These are phyloP conservation scores for Penicillium arizonense DNA, from an alignment of 495 filamentous ascomycete genomes.

Conservation along the genomic window DNA sequence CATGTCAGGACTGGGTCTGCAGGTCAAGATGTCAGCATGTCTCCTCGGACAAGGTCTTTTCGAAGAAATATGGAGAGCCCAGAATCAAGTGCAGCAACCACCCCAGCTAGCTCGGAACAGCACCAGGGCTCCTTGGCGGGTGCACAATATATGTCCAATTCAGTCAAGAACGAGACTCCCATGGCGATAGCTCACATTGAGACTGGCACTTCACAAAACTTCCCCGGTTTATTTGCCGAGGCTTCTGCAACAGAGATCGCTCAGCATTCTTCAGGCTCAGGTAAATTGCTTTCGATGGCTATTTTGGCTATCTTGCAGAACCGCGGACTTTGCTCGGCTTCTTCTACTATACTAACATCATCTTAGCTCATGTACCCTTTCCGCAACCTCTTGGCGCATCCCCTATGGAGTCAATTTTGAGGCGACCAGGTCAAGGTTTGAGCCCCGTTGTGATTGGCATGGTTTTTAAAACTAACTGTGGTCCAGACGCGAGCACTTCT, in stretches of 20 bases:
- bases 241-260: neutral
- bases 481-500: conserved; percentile 50
- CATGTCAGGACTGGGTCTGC: conserved; percentile 46
- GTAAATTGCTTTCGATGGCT: neutral
- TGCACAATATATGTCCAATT: neutral
- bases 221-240: neutral
- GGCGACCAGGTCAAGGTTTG: conserved; percentile 57
- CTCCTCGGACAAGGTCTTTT: conserved; percentile 20
- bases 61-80: conserved; percentile 18
- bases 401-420: conserved; percentile 32
- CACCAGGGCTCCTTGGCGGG: conserved; percentile 3
- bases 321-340: neutral
- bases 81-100: conserved; percentile 18
- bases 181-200: conserved; percentile 8
- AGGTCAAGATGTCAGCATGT: conserved; percentile 29
- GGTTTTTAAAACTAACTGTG: conserved; percentile 7
- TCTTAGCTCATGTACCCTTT: neutral
- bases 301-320: neutral
- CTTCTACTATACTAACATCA: neutral
- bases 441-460: neutral
- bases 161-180: conserved; percentile 14
- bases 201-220: conserved; percentile 12
- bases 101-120: conserved; percentile 17
- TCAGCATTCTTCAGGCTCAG: neutral
- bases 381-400: conserved; percentile 19